Conservation (phyloP, 2,329 filamentous ascomycete genomes). For the Cladorrhinum sp. region DNA sequence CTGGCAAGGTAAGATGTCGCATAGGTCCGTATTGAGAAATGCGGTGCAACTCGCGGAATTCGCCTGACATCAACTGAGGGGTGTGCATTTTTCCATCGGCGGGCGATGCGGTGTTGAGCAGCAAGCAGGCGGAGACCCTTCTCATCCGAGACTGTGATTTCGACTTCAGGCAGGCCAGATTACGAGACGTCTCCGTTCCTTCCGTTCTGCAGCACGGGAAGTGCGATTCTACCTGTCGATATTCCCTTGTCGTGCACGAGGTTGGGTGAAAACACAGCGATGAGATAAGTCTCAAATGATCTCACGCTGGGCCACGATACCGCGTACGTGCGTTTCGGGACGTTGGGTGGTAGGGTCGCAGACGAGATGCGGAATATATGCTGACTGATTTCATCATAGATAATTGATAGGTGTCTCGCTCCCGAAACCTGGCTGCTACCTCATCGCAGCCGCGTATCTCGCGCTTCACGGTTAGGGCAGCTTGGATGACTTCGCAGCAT, state of each 20-base stretch:
- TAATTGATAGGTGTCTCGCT: background rate
- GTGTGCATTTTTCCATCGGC: background rate
- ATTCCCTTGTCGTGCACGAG: background rate
- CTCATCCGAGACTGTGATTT: background rate
- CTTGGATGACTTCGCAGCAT: background rate
- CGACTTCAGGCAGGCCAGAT: too few species aligned
- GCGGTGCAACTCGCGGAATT: background rate
- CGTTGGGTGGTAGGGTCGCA: background rate
- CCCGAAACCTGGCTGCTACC: background rate
- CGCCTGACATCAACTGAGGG: background rate
- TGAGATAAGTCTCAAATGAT: background rate
- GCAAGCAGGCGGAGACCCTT: background rate
- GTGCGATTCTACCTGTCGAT: background rate
- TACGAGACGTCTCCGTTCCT: too few species aligned
- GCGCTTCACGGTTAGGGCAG: background rate
- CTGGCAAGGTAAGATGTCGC: conserved; percentile 15
- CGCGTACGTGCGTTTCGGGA: background rate
- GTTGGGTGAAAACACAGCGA: background rate
- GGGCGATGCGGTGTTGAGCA: conserved; percentile 6
- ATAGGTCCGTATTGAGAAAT: conserved; percentile 16
- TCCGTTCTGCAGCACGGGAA: too few species aligned
- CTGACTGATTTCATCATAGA: background rate
- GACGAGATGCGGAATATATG: background rate
- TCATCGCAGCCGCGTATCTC: background rate
- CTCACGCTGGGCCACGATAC: background rate